Conservation (phyloP, 2,329 filamentous ascomycete genomes). For the Stagonosporopsis tanaceti region DNA sequence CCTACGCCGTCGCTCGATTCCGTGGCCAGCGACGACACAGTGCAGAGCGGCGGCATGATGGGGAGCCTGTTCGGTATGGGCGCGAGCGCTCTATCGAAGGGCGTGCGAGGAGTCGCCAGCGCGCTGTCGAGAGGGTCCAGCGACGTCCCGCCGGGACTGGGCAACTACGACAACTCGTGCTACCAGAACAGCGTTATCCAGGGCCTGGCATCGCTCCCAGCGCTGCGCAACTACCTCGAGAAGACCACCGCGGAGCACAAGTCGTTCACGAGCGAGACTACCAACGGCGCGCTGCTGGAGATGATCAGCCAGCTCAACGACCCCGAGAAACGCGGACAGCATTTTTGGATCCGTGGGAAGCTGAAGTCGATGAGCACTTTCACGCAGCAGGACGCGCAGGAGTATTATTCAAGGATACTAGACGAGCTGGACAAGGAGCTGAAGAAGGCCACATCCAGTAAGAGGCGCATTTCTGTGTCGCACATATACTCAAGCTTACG, state of each 20-base stretch:
- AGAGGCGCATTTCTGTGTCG: constrained; percentile 50
- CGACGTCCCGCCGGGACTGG: constrained; percentile 68
- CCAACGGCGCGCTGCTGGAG: constrained; percentile 65
- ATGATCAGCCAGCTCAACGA: constrained; percentile 76
- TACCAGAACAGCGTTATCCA: constrained; percentile 98
- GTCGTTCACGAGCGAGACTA: constrained; percentile 52
- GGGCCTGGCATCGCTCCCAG: constrained; percentile 74
- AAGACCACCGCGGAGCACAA: constrained; percentile 43
- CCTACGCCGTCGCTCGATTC: constrained; percentile 19
- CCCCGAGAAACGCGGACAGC: constrained; percentile 73
- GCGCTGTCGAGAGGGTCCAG: constrained; percentile 44
- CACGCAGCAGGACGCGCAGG: constrained; percentile 97
- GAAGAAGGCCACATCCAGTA: constrained; percentile 54
- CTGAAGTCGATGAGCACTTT: constrained; percentile 94
- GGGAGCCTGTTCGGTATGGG: constrained; percentile 50
- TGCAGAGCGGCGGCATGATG: constrained; percentile 38
- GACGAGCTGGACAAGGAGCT: constrained; percentile 85
- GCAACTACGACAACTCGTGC: constrained; percentile 94
- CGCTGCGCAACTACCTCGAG: constrained; percentile 71
- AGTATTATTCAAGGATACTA: constrained; percentile 91
- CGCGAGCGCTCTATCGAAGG: constrained; percentile 47
- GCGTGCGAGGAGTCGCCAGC: constrained; percentile 46
- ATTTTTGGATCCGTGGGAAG: constrained; percentile 80
- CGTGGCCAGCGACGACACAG: constrained; percentile 28
- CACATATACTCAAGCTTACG: constrained; percentile 35